Base-by-base conservation (phyloP, 257 asterid genomes). In the Penstemon newberryi region DNA sequence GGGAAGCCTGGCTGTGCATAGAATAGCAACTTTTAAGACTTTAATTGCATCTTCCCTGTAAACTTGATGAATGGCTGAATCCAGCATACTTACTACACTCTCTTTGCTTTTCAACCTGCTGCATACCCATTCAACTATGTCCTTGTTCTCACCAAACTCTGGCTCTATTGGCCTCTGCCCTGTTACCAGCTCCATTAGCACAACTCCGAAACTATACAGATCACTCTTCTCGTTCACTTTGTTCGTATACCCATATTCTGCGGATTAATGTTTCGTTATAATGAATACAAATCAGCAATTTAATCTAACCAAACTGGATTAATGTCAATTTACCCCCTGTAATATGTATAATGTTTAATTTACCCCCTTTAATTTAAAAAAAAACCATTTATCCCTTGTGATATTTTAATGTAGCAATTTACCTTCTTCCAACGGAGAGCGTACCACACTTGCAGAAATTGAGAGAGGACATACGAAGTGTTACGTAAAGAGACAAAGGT, bases 171-270 rank as follows among this genome's bases (percentile, higher is more conserved):
- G 96, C 79, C 77, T 90, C 80, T 84, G 88, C 13, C 97, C 92
- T 6, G 96, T 86, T 73, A 90, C 87, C 0, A 93, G 89, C 87
- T 93, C 99, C 97, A 93, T 85, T 39, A 93, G 76, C 3, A 93
- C 99, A 0, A 93, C 97, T 2, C 99, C 99, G 4, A 85, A 93
- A 72, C 99, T 93, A 60, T 93, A 93, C 2, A 93, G 80, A 45
- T 93, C 99, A 44, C 96, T 85, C 85, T 90, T 93, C 71, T 90
- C 97, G 6, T 78, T 78, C 79, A 93, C 94, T 59, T 84, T 93
- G 60, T 73, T 79, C 2, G 92, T 79, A 65, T 90, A 93, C 0
- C 83, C 99, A 36, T 90, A 93, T 66, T 93, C 98, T 92, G 89
- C 85, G 71, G 6, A 53, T 40, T 0, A 4, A 18, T 25, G 33